phyloP scores from a whole-genome alignment of 345 rosid genomes.

The Syzygium grande region DNA sequence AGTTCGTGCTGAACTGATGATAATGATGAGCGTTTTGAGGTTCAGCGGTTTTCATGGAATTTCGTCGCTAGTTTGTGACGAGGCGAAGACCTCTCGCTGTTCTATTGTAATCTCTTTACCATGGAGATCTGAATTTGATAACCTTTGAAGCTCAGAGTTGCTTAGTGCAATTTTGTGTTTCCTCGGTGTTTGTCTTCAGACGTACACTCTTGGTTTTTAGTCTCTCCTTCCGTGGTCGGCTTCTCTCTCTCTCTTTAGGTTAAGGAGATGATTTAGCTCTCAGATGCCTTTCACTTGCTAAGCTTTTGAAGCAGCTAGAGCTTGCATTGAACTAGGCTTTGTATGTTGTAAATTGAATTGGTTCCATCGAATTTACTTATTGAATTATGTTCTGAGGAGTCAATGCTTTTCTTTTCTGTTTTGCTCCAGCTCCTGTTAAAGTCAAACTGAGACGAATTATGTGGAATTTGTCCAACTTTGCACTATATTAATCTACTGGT shows the following conservation, averaged over 20 bases:
- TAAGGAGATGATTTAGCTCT: neutral
- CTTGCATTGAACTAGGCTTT: neutral
- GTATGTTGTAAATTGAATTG: neutral
- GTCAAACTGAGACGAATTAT: neutral
- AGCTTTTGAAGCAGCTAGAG: neutral
- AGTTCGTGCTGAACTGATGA: neutral
- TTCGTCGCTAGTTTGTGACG: neutral
- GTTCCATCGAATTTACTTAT: neutral
- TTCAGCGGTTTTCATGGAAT: neutral
- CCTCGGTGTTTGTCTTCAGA: neutral
- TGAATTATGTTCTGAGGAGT: neutral
- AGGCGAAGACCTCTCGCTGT: neutral
- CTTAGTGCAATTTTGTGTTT: neutral
- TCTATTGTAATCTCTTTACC: neutral
- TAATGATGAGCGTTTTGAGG: neutral
- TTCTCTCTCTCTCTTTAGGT: neutral
- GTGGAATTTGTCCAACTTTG: neutral
- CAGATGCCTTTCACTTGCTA: neutral
- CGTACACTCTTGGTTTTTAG: neutral
- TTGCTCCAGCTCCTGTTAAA: neutral
- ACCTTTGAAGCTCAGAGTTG: neutral
- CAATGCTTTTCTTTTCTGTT: neutral
- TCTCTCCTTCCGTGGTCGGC: neutral
- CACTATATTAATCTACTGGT: neutral
- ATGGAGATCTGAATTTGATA: neutral